Evolutionary conservation across 2,329 filamentous ascomycete species (phyloP).

Genomic region (Fusarium virguliforme): DNA sequence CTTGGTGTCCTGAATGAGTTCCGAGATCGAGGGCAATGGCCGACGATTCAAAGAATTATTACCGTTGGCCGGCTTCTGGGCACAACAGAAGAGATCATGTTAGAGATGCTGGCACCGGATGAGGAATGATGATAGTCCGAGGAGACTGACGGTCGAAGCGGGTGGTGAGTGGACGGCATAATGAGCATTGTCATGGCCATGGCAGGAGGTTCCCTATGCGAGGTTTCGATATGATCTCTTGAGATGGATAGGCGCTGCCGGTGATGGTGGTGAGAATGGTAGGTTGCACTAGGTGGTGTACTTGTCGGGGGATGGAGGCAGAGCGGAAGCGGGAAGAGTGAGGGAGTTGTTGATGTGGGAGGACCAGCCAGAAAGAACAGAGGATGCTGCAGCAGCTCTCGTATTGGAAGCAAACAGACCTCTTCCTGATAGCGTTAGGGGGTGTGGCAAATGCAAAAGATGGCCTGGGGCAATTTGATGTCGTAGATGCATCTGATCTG

Average conservation of each 20-base stretch:
- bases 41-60: slow-evolving; percentile 72
- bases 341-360: slow-evolving; percentile 51
- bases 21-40: slow-evolving; percentile 81
- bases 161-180: slow-evolving; percentile 55
- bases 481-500: slow-evolving; percentile 59
- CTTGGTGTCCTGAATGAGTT: slow-evolving; percentile 73
- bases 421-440: slow-evolving; percentile 59
- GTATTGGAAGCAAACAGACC: slow-evolving; percentile 55
- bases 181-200: slow-evolving; percentile 60
- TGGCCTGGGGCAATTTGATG: slow-evolving; percentile 57
- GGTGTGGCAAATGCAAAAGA: slow-evolving; percentile 56
- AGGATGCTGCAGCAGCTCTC: too few relatives aligned
- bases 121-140: slow-evolving; percentile 50
- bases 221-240: slow-evolving; percentile 52
- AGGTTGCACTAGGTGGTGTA: slow-evolving; percentile 47
- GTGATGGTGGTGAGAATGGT: slow-evolving; percentile 44
- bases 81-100: slow-evolving; percentile 77
- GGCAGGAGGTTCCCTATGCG: slow-evolving; percentile 54
- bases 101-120: slow-evolving; percentile 62
- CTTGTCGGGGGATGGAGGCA: slow-evolving; percentile 46
- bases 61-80: slow-evolving; percentile 76
- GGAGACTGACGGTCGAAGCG: slow-evolving; percentile 51
- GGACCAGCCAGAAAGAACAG: slow-evolving; percentile 47
- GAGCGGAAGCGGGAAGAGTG: slow-evolving; percentile 47
- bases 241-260: slow-evolving; percentile 48